These are phyloP conservation scores for Vanderwaltozyma tropicalis DNA, from an alignment of 805 yeast species.

Conservation along the genomic window DNA sequence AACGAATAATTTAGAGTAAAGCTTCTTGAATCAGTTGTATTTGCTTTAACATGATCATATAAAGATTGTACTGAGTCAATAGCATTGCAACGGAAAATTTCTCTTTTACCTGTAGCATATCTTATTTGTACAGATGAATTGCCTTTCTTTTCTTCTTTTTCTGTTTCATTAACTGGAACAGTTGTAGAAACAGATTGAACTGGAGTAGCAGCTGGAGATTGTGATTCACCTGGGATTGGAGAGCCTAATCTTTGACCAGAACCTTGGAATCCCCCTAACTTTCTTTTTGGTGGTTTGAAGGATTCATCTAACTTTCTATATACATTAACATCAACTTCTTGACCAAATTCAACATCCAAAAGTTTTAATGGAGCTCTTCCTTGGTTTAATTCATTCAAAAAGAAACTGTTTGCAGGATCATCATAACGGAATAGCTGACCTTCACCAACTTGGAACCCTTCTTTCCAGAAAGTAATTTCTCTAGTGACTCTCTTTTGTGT, in stretches of 20 bases:
- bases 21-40: conserved; percentile 36
- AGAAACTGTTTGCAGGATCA: conserved; percentile 78
- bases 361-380: conserved; percentile 87
- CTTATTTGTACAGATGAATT: conserved; percentile 74
- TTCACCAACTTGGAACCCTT: conserved; percentile 92
- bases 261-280: conserved; percentile 63
- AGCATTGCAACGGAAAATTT: conserved; percentile 53
- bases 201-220: conserved; percentile 6
- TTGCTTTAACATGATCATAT: conserved; percentile 54
- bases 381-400: conserved; percentile 67
- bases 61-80: conserved; percentile 54
- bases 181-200: conserved; percentile 10
- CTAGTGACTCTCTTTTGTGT: conserved; percentile 50
- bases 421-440: conserved; percentile 81
- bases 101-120: conserved; percentile 69
- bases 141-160: conserved; percentile 33
- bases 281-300: conserved; percentile 55
- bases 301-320: conserved; percentile 72
- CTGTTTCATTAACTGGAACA: conserved; percentile 16
- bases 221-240: conserved; percentile 71
- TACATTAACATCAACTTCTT: conserved; percentile 89
- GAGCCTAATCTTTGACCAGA: conserved; percentile 81
- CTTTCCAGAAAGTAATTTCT: conserved; percentile 88
- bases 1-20: conserved; percentile 70
- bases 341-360: conserved; percentile 76